Evolutionary conservation across 2,329 filamentous ascomycete genomes (phyloP).

Genomic region (Macrophomina pseudophaseolina): DNA sequence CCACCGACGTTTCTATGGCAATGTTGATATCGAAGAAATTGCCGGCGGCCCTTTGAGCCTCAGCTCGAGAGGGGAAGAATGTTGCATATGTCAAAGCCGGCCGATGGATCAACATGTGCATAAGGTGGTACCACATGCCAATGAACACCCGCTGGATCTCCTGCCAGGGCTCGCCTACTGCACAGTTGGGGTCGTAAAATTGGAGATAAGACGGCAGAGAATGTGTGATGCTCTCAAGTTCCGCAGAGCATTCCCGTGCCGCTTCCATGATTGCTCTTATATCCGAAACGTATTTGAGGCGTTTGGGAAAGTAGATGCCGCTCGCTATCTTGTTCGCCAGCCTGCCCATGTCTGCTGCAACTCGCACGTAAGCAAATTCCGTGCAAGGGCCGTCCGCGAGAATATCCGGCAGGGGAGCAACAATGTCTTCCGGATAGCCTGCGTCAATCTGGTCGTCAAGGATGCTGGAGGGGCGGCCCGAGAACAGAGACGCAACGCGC

Average conservation of each 20-base stretch:
- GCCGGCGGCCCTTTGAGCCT: background rate
- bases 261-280: background rate
- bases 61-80: background rate
- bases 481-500: background rate
- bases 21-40: background rate
- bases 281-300: background rate
- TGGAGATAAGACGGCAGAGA: background rate
- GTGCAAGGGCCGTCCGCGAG: background rate
- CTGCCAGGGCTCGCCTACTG: background rate
- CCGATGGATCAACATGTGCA: constrained; percentile 4
- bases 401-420: background rate
- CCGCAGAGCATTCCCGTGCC: background rate
- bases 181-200: background rate
- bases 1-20: background rate
- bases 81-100: background rate
- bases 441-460: constrained; percentile 11
- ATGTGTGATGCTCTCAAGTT: background rate
- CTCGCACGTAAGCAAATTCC: background rate
- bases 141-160: background rate
- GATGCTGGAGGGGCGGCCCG: constrained; percentile 4
- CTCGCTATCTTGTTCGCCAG: background rate
- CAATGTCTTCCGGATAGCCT: background rate
- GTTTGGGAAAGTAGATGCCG: background rate
- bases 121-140: background rate
- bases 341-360: background rate